Evolutionary conservation across 164 flowering plant species (phyloP).

Genomic region (Tetracentron sinense): DNA sequence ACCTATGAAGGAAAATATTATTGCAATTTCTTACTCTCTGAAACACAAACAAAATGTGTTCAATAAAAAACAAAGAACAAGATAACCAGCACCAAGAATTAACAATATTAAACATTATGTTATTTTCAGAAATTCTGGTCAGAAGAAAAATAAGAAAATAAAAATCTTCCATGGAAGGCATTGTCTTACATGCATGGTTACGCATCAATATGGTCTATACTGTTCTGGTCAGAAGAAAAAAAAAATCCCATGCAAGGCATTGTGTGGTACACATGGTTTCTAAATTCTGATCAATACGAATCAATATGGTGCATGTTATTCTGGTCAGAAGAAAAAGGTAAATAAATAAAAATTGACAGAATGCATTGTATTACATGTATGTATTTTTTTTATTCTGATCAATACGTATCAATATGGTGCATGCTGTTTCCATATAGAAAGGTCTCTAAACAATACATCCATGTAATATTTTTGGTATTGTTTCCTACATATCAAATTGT

Average conservation of each 20-base stretch:
- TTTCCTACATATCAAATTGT: not conserved
- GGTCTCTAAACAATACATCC: not conserved
- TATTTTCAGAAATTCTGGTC: not conserved
- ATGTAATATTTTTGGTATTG: not conserved
- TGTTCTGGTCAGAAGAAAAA: too few species aligned
- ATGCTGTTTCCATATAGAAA: not conserved
- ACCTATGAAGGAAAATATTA: slow-evolving; percentile 39
- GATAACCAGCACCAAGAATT: not conserved
- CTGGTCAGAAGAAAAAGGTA: too few species aligned
- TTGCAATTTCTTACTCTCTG: not conserved
- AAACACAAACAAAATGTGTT: not conserved
- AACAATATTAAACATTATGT: not conserved
- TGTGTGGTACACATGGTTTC: not conserved
- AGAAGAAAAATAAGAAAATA: too few species aligned
- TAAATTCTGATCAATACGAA: not conserved
- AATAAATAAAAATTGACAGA: too few species aligned
- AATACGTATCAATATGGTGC: not conserved
- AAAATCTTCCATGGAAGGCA: too few species aligned
- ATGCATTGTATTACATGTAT: not conserved
- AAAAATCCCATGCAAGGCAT: not conserved
- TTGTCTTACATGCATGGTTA: too few species aligned
- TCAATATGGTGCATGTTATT: too few species aligned
- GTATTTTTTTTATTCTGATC: not conserved
- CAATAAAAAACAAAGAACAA: not conserved
- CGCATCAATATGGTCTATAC: too few species aligned